These are phyloP conservation scores for Populus alba DNA, from an alignment of 345 rosid species.

Conservation along the genomic window DNA sequence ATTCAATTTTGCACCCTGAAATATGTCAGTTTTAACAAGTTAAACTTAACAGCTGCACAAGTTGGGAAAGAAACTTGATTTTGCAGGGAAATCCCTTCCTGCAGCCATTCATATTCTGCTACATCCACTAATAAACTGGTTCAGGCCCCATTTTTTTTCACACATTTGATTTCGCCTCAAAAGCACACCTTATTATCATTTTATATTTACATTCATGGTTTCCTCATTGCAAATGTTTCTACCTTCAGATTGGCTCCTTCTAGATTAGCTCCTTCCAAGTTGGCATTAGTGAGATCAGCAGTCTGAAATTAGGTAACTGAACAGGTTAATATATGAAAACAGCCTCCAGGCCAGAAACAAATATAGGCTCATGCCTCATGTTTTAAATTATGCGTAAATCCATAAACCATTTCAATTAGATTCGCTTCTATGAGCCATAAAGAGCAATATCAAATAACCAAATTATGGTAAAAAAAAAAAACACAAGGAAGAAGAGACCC, in stretches of 20 bases:
- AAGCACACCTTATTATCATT: background rate
- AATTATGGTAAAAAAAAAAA: background rate
- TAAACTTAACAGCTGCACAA: background rate
- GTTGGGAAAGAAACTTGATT: background rate
- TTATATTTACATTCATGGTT: background rate
- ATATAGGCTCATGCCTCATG: background rate
- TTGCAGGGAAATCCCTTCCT: background rate
- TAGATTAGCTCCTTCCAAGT: slow-evolving; percentile 87
- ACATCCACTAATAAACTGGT: background rate
- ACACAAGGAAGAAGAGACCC: background rate
- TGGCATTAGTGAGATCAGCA: slow-evolving; percentile 92
- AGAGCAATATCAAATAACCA: background rate
- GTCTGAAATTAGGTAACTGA: slow-evolving; percentile 39
- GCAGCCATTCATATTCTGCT: background rate
- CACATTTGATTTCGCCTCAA: background rate
- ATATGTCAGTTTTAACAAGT: slow-evolving; percentile 3
- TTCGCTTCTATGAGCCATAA: background rate
- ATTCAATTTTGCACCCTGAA: slow-evolving; percentile 82
- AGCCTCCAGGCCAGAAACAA: background rate
- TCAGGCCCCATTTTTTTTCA: background rate
- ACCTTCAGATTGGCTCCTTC: slow-evolving; percentile 98
- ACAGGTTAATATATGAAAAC: slow-evolving; percentile 1
- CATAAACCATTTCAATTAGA: background rate
- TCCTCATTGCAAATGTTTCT: slow-evolving; percentile 1
- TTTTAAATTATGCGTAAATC: background rate